phyloP scores from a whole-genome alignment of 2,329 filamentous ascomycete genomes.

The Beauveria varroae region DNA sequence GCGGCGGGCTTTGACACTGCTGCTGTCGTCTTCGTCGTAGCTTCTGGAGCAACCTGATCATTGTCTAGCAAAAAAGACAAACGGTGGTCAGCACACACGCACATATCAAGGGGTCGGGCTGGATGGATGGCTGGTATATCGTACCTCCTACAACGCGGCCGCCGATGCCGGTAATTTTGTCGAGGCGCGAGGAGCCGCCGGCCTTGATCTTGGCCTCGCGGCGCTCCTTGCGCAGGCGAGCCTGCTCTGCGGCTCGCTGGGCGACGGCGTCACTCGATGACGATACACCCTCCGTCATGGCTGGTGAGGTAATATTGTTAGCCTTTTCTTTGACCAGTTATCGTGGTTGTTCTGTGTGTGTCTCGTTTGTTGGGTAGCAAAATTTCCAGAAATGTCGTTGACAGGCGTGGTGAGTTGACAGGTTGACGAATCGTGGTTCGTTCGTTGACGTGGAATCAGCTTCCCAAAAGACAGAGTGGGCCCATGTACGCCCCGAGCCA shows the following conservation, averaged over 20 bases:
- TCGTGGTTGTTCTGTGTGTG: neutral
- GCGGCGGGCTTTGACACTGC: slow-evolving; percentile 22
- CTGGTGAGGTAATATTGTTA: neutral
- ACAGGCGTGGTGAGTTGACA: neutral
- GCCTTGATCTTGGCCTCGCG: slow-evolving; percentile 72
- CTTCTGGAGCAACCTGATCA: slow-evolving; percentile 26
- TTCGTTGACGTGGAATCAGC: neutral
- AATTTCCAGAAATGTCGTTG: neutral
- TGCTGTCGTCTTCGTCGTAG: slow-evolving; percentile 21
- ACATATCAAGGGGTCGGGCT: neutral
- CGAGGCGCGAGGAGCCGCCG: slow-evolving; percentile 61
- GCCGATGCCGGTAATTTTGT: slow-evolving; percentile 67
- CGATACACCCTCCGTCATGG: slow-evolving; percentile 33
- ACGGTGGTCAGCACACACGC: neutral
- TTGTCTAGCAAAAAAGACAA: neutral
- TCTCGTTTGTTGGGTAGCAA: neutral
- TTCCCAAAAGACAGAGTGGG: neutral
- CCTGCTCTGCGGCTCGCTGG: slow-evolving; percentile 53
- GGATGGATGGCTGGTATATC: neutral
- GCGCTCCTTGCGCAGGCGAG: slow-evolving; percentile 69
- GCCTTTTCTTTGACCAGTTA: neutral
- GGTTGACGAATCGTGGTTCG: neutral
- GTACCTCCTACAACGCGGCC: slow-evolving; percentile 29
- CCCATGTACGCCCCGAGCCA: neutral
- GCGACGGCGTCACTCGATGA: slow-evolving; percentile 38